Evolutionary conservation across 345 rosid genomes (phyloP).

Genomic region (Euphorbia lathyris): DNA sequence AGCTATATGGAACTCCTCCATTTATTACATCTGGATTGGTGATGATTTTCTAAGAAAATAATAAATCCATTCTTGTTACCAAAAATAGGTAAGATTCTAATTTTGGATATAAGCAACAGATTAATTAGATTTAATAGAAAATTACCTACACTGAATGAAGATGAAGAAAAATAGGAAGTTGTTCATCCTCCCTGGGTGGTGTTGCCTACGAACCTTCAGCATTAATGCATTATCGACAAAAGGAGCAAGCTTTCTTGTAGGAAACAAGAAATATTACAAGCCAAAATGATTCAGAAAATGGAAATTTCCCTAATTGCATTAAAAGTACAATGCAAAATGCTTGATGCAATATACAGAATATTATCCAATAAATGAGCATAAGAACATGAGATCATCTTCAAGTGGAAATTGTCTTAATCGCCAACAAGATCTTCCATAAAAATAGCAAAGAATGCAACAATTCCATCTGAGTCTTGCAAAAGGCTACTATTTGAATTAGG

Average conservation of each 20-base stretch:
- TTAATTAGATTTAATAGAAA: too few relatives aligned
- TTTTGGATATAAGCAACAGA: neutral
- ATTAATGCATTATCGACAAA: too few relatives aligned
- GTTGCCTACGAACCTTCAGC: too few relatives aligned
- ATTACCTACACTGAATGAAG: neutral
- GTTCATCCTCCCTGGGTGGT: neutral
- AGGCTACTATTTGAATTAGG: conserved; percentile 27
- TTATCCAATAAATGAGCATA: neutral
- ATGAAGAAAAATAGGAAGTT: too few relatives aligned
- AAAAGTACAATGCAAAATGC: too few relatives aligned
- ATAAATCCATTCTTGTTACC: too few relatives aligned
- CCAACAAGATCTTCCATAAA: conserved; percentile 3
- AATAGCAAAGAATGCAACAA: conserved; percentile 15
- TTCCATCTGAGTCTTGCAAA: conserved; percentile 11
- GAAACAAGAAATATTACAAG: neutral
- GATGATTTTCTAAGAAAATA: too few relatives aligned
- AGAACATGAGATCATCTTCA: neutral
- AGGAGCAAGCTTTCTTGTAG: neutral
- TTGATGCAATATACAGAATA: neutral
- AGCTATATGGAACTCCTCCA: too few relatives aligned
- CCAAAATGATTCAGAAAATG: too few relatives aligned
- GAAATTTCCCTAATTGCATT: neutral
- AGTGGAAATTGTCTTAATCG: neutral
- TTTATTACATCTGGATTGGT: too few relatives aligned
- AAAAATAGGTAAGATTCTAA: neutral